Conservation (phyloP, 306 rosid genomes). For the Inga laurina region DNA sequence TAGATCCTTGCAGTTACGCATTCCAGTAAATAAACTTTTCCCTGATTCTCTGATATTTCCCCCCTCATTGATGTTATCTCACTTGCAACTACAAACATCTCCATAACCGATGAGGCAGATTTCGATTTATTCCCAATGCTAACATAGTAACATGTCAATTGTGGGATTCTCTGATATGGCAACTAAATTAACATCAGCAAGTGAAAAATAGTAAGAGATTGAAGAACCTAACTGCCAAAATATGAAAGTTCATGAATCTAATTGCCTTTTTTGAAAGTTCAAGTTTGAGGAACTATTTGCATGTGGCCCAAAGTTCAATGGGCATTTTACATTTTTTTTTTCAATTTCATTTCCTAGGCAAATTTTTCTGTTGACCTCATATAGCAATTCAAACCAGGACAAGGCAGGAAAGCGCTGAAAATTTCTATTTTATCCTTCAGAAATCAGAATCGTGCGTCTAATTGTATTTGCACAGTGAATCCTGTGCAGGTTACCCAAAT, state of each 20-base stretch:
- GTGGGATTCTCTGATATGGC: not conserved
- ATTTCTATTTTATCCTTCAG: slow-evolving; percentile 12
- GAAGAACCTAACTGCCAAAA: not conserved
- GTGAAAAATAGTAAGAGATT: not conserved
- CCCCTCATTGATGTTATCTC: not conserved
- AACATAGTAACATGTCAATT: not conserved
- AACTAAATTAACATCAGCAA: not conserved
- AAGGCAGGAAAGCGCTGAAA: slow-evolving; percentile 17
- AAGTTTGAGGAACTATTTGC: not conserved
- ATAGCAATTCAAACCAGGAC: slow-evolving; percentile 16
- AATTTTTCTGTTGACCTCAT: not conserved
- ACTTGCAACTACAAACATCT: not conserved
- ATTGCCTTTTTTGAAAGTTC: not conserved
- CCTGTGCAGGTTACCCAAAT: not conserved
- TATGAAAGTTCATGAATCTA: not conserved
- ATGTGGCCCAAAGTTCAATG: not conserved
- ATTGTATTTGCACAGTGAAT: not conserved
- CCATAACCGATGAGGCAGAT: not conserved
- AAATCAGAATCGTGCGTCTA: not conserved
- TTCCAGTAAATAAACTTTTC: not conserved
- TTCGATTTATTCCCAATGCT: not conserved
- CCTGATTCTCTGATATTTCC: not conserved
- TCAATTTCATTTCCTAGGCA: not conserved
- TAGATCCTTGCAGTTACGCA: not conserved
- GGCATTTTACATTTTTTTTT: not conserved